Base-by-base conservation (phyloP, 1,139 yeast species). In the Kluyveromyces marxianus region DNA sequence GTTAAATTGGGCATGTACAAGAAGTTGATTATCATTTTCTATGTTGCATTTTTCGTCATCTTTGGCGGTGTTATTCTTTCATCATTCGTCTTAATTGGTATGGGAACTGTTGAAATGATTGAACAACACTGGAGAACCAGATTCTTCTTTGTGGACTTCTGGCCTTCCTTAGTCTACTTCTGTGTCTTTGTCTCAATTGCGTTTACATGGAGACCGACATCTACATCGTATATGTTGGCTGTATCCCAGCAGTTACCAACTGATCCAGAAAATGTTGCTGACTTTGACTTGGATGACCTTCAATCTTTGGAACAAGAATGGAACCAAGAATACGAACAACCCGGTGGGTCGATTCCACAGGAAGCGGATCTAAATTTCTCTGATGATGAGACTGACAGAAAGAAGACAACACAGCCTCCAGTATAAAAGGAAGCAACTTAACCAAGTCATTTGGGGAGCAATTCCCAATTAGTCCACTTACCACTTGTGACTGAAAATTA, bases 171-270 rank as follows among this genome's bases (percentile, higher is more conserved):
- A 40, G 83, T 90, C 14, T 94, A 88, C 68, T 88, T 85, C 62
- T 67, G 82, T 41, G 90, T 90, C 41, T 90, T 92, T 65, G 76
- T 85, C 61, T 79, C 90, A 5, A 74, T 94, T 55, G 87, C 96
- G 8, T 81, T 89, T 72, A 77, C 92, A 54, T 94, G 98, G 98
- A 81, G 98, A 67, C 98, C 98, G 42, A 90, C 97, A 0, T 95
- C 86, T 58, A 88, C 96, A 37, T 89, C 96, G 53, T 84, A 90
- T 59, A 82, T 95, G 78, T 77, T 92, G 63, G 98, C 97, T 24
- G 90, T 90, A 56, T 88, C 97, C 3, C 89, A 88, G 49, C 97
- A 94, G 69, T 71, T 92, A 47, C 86, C 97, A 28, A 87, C 90
- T 35, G 89, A 82, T 50, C 86, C 81, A 41, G 86, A 79, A 49